Conservation (phyloP, 2,329 filamentous ascomycete genomes). For the Fusarium pseudoanthophilum region DNA sequence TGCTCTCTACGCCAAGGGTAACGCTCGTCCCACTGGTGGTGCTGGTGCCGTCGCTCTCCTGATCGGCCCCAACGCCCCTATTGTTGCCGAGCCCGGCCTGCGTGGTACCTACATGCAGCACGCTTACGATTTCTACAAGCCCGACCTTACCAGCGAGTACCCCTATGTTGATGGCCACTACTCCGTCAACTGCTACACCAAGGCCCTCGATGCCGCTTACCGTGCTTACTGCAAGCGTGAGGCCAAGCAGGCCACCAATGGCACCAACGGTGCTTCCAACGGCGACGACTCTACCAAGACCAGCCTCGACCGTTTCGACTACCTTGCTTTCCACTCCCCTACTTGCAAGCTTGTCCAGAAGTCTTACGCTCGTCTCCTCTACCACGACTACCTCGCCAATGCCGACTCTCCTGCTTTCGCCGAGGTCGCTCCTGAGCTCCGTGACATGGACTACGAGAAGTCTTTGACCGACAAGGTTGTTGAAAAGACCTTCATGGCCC, state of each 20-base stretch:
- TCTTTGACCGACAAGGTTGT: slow-evolving; percentile 84
- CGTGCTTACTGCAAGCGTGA: slow-evolving; percentile 82
- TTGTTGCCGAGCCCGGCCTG: slow-evolving; percentile 81
- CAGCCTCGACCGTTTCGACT: slow-evolving; percentile 82
- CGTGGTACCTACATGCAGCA: slow-evolving; percentile 85
- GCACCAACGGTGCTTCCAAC: slow-evolving; percentile 62
- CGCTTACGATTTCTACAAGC: slow-evolving; percentile 92
- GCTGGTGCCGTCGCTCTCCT: slow-evolving; percentile 83
- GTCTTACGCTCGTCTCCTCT: slow-evolving; percentile 84
- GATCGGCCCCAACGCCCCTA: slow-evolving; percentile 79
- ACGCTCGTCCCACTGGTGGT: slow-evolving; percentile 83
- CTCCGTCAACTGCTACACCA: slow-evolving; percentile 83
- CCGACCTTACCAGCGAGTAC: slow-evolving; percentile 87
- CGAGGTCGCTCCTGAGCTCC: slow-evolving; percentile 79
- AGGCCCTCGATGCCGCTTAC: slow-evolving; percentile 84
- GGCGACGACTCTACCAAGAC: slow-evolving; percentile 64
- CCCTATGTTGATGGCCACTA: slow-evolving; percentile 86
- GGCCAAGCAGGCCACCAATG: slow-evolving; percentile 66
- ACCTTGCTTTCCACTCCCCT: slow-evolving; percentile 83
- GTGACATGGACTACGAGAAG: slow-evolving; percentile 81
- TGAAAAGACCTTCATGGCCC: slow-evolving; percentile 86
- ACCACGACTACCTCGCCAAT: slow-evolving; percentile 84
- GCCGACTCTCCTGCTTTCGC: slow-evolving; percentile 74
- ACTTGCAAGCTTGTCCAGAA: slow-evolving; percentile 90
- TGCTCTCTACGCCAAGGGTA: slow-evolving; percentile 85